Evolutionary conservation across 148 eudicot genomes (phyloP), one percentile per base, ranked within the genome.

Genomic region (Arctostaphylos glauca): DNA sequence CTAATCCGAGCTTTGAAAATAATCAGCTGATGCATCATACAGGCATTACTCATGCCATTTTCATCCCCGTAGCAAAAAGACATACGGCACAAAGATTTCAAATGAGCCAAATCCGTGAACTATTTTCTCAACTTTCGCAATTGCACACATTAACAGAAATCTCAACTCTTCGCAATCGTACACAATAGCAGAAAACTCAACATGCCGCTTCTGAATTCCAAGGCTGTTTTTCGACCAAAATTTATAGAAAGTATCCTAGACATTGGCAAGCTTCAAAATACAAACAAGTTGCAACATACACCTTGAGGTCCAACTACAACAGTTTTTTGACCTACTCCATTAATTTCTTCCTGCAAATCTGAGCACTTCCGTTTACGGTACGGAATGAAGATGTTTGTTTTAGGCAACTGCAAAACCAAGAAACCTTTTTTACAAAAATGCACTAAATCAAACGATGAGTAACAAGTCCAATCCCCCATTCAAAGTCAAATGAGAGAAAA

Each of bases 291-390:
- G 16, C 41, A 74, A n/a, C 9, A 31, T 56, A 48, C 31, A 9
- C 77, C 77, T 74, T n/a, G 25, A 74, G 21, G n/a, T 41, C 75
- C 75, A 44, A 44, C 75, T 71, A 44, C 41, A 66, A 66, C 73
- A 10, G 12, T 9, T 6, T 10, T 15, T 38, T 2, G 16, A 12
- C 31, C 14, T 16, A 58, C 44, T 58, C 47, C 48, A 72, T 9
- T 72, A 10, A 56, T 16, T 38, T 44, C 47, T 56, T 58, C 67
- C 31, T 78, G 14, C 73, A 62, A 48, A 19, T 60, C 48, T 56
- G 6, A 9, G 3, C 16, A 25, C 74, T 58, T 56, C 7, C 53
- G 50, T 18, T 0, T 31, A 2, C 5, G n/a, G 71, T 15, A 10
- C 1, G 4, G 81, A 59, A 59, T 49, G 55, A 50, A 56, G 68